A percentile compares a stretch with the other conserved stretches of the same genome.
phyloP scores from a whole-genome alignment of 2,329 filamentous ascomycete species.

The Blastomyces silverae region DNA sequence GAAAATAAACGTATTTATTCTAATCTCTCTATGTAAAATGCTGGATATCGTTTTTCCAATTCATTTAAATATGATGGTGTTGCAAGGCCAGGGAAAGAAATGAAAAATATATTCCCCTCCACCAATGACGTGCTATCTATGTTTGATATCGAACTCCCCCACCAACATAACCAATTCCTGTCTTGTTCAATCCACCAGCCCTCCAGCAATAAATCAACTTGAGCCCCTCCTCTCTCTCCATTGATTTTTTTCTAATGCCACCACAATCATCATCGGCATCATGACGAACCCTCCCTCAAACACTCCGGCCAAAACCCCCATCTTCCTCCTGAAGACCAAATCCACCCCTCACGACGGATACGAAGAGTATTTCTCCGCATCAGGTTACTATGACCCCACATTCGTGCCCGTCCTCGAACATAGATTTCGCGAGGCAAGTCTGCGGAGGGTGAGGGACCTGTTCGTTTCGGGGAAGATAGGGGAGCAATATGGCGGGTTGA shows the following conservation, averaged over 20 bases:
- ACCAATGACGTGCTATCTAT: neutral
- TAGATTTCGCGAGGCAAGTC: constrained; percentile 34
- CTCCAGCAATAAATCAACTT: neutral
- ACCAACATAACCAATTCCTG: neutral
- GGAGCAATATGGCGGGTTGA: constrained; percentile 41
- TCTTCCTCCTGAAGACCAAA: constrained; percentile 46
- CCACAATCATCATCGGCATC: neutral
- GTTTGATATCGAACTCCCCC: neutral
- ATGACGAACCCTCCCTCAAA: constrained; percentile 9
- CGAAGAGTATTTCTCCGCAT: constrained; percentile 40
- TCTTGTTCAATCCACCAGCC: neutral
- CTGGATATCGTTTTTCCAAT: neutral
- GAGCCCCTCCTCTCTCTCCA: neutral
- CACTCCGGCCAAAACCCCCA: constrained; percentile 25
- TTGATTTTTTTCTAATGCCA: neutral
- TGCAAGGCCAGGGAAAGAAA: neutral
- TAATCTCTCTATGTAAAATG: neutral
- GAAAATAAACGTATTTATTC: neutral
- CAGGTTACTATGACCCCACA: constrained; percentile 28
- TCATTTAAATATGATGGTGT: neutral
- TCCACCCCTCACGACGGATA: constrained; percentile 42
- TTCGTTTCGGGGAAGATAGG: constrained; percentile 32
- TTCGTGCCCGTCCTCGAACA: constrained; percentile 46
- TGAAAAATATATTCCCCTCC: neutral
- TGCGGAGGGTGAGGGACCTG: constrained; percentile 32